Evolutionary conservation across 495 filamentous ascomycete genomes (phyloP).

Genomic region (Parathielavia appendiculata): DNA sequence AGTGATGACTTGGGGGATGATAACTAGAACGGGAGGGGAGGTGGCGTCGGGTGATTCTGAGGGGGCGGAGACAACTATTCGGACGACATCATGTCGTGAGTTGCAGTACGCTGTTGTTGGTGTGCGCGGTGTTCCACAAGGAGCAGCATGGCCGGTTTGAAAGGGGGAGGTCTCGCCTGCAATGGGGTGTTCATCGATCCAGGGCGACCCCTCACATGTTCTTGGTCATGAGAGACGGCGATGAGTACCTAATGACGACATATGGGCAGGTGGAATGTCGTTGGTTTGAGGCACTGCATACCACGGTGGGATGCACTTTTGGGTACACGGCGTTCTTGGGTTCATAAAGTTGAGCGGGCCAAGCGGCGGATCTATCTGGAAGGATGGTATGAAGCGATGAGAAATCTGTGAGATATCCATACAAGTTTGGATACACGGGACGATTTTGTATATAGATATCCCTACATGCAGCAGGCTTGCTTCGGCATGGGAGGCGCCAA

Average conservation of each 20-base stretch:
- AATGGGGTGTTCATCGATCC: too few relatives aligned
- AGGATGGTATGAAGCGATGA: conserved; percentile 5
- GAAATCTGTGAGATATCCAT: neutral
- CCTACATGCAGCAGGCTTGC: neutral
- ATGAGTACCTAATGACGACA: conserved; percentile 5
- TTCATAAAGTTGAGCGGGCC: neutral
- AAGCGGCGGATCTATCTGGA: neutral
- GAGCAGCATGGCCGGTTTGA: too few relatives aligned
- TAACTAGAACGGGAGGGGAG: neutral
- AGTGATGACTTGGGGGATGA: conserved; percentile 18
- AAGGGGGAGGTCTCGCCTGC: neutral
- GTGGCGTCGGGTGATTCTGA: neutral
- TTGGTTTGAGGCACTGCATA: conserved; percentile 7
- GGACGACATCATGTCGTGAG: too few relatives aligned
- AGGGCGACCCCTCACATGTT: neutral
- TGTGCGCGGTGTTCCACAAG: too few relatives aligned
- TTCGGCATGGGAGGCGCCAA: neutral
- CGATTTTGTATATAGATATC: conserved; percentile 7
- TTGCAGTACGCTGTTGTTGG: too few relatives aligned
- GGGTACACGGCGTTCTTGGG: conserved; percentile 13
- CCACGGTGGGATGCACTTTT: conserved; percentile 9
- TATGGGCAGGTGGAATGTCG: conserved; percentile 1
- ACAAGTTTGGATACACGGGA: neutral
- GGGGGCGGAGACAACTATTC: neutral
- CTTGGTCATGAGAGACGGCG: neutral